Conservation (phyloP, 192 early-diverging fungal genomes). For the Coemansia guatemalensis region DNA sequence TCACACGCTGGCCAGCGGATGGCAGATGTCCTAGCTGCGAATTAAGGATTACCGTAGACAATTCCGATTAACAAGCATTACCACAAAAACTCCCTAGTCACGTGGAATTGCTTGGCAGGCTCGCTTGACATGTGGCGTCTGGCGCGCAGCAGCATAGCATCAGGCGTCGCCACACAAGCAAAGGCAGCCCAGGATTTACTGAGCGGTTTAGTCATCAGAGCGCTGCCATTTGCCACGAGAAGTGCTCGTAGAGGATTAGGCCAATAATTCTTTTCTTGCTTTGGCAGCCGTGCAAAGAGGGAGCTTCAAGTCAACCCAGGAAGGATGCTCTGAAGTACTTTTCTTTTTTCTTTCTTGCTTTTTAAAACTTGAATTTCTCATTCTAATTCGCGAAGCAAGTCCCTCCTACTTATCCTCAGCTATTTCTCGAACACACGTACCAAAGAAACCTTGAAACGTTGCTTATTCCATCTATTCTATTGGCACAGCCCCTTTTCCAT, state of each 20-base stretch:
- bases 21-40: background rate
- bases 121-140: background rate
- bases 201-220: too few species aligned
- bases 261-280: background rate
- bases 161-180: background rate
- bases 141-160: background rate
- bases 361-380: background rate
- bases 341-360: slow-evolving; percentile 6
- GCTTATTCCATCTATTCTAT: background rate
- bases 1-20: background rate
- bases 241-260: background rate
- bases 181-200: background rate
- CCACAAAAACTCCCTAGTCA: background rate
- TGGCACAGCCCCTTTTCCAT: background rate
- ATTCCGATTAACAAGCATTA: background rate
- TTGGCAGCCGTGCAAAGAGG: background rate
- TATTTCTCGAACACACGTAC: background rate
- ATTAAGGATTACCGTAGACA: background rate
- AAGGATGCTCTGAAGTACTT: background rate
- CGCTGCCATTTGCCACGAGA: background rate
- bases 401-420: background rate
- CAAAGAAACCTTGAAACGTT: background rate
- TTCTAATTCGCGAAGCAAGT: background rate
- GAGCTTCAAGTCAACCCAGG: background rate
- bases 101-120: background rate